Percentiles rank a stretch among this genome's conserved stretches.
These are phyloP conservation scores for Babjeviella inositovora DNA, from an alignment of 805 yeast species.

Conservation along the genomic window DNA sequence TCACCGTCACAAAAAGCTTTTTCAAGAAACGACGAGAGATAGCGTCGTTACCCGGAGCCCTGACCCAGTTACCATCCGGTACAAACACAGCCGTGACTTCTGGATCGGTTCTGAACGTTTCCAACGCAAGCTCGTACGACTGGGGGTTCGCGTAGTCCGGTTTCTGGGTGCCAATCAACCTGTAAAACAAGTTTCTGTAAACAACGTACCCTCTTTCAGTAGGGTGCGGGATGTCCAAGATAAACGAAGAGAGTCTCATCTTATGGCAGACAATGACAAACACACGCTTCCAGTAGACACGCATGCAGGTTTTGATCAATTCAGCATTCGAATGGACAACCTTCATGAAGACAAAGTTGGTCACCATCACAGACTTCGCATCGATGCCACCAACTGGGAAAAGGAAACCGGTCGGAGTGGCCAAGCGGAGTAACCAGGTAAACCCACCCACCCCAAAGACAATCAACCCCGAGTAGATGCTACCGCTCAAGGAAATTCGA, in stretches of 20 bases:
- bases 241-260: slow-evolving; percentile 70
- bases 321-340: not conserved
- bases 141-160: slow-evolving; percentile 51
- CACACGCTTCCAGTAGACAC: slow-evolving; percentile 53
- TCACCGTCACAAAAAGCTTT: slow-evolving; percentile 67
- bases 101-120: slow-evolving; percentile 22
- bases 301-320: slow-evolving; percentile 1
- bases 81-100: slow-evolving; percentile 40
- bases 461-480: slow-evolving; percentile 62
- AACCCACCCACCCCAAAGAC: slow-evolving; percentile 58
- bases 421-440: slow-evolving; percentile 23
- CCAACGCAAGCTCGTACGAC: slow-evolving; percentile 23
- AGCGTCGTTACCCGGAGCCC: slow-evolving; percentile 80
- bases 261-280: slow-evolving; percentile 37
- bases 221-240: slow-evolving; percentile 43
- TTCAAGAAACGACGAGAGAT: slow-evolving; percentile 49
- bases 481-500: slow-evolving; percentile 55
- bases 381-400: slow-evolving; percentile 2
- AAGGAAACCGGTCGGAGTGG: slow-evolving; percentile 9
- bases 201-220: slow-evolving; percentile 56
- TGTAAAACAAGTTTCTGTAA: slow-evolving; percentile 32
- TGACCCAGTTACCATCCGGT: slow-evolving; percentile 66
- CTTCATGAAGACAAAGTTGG: slow-evolving; percentile 2
- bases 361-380: too few species aligned
- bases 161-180: slow-evolving; percentile 16